These are phyloP conservation scores for Saccharomyces kudriavzevii DNA, from an alignment of 805 yeast genomes.

Conservation along the genomic window DNA sequence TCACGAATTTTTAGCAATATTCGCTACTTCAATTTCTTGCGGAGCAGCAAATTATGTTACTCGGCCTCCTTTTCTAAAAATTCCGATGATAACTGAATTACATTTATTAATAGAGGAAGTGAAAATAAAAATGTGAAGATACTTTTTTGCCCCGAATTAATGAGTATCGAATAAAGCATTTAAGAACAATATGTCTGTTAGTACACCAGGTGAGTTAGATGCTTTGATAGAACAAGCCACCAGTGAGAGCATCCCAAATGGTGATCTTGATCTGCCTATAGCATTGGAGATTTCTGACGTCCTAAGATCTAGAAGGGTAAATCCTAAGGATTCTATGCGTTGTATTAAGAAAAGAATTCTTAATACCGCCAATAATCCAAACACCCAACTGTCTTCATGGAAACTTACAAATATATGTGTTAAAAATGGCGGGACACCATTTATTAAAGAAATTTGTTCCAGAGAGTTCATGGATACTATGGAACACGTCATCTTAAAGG, in stretches of 20 bases:
- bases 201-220: slow-evolving; percentile 39
- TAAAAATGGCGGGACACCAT: slow-evolving; percentile 87
- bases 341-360: slow-evolving; percentile 68
- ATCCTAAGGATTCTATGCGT: slow-evolving; percentile 78
- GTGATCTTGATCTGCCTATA: slow-evolving; percentile 67
- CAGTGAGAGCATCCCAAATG: slow-evolving; percentile 83
- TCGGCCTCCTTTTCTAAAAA: neutral
- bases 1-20: neutral
- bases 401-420: slow-evolving; percentile 78
- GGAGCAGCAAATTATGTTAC: neutral
- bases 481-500: slow-evolving; percentile 37
- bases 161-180: neutral
- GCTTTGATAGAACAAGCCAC: slow-evolving; percentile 68
- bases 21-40: neutral
- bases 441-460: slow-evolving; percentile 67
- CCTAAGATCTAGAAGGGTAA: slow-evolving; percentile 71
- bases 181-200: slow-evolving; percentile 16
- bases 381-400: slow-evolving; percentile 65
- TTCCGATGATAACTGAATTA: neutral
- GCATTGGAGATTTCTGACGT: slow-evolving; percentile 83
- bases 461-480: slow-evolving; percentile 81
- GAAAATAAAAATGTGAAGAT: neutral
- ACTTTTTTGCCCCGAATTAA: neutral
- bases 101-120: neutral
- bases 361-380: slow-evolving; percentile 57